A percentile compares a stretch with the other conserved stretches of the same genome.
Conservation (phyloP, 805 yeast species). For the Ogataea saltuana region DNA sequence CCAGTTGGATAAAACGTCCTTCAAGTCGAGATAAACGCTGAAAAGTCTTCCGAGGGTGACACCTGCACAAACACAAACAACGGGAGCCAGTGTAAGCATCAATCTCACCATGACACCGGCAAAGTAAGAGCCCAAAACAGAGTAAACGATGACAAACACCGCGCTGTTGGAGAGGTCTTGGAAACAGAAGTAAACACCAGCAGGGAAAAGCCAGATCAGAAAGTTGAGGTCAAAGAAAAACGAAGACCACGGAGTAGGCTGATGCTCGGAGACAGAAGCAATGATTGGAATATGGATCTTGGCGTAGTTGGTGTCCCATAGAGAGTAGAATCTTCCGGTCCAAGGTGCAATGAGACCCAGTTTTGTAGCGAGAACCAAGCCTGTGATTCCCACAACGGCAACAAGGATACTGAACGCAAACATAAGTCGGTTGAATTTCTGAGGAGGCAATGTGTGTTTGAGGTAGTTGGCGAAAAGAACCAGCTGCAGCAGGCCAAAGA, state of each 20-base stretch:
- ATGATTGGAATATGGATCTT: constrained; percentile 97
- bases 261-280: constrained; percentile 98
- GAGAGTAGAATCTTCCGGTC: constrained; percentile 98
- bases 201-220: constrained; percentile 98
- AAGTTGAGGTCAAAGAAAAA: constrained; percentile 92
- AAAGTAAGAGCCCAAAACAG: constrained; percentile 92
- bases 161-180: constrained; percentile 90
- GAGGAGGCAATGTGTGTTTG: constrained; percentile 67
- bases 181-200: constrained; percentile 88
- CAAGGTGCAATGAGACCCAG: constrained; percentile 97
- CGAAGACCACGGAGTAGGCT: constrained; percentile 99
- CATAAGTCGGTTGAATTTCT: constrained; percentile 71
- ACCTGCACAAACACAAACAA: constrained; percentile 91
- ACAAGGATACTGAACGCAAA: constrained; percentile 58
- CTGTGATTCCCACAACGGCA: constrained; percentile 63
- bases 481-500: constrained; percentile 91
- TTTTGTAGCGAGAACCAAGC: constrained; percentile 77
- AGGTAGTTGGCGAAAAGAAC: constrained; percentile 84
- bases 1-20: constrained; percentile 22
- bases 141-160: constrained; percentile 86
- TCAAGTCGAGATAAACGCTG: constrained; percentile 75
- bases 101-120: constrained; percentile 99
- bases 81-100: constrained; percentile 95
- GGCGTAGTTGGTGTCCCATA: constrained; percentile 98
- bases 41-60: constrained; percentile 82